These are phyloP conservation scores for Fomitopsis pulvina DNA, from an alignment of 768 basidiomycete species.

Conservation along the genomic window DNA sequence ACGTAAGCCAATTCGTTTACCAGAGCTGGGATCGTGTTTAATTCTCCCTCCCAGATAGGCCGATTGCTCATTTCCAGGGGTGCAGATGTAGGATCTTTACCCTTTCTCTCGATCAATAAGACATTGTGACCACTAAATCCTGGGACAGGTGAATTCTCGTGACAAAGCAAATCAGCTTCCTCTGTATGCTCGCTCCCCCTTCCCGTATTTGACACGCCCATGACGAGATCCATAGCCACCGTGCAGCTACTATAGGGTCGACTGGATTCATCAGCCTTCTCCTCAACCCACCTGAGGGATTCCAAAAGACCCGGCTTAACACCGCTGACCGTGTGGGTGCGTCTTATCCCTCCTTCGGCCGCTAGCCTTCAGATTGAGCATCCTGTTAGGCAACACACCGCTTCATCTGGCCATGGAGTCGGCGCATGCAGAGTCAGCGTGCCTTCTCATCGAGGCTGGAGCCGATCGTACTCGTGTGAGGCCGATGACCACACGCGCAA, in stretches of 20 bases:
- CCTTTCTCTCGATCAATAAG: neutral
- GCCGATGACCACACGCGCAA: constrained; percentile 7
- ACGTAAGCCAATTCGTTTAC: constrained; percentile 36
- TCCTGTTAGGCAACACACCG: constrained; percentile 86
- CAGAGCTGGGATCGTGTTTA: neutral
- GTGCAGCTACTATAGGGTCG: constrained; percentile 94
- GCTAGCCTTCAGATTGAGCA: too few species aligned
- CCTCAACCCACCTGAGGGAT: constrained; percentile 73
- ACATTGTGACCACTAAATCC: constrained; percentile 45
- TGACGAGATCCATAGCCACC: constrained; percentile 51
- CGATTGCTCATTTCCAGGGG: constrained; percentile 79
- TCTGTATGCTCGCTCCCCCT: constrained; percentile 44
- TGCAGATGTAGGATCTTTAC: constrained; percentile 67
- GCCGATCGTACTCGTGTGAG: constrained; percentile 86
- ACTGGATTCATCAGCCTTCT: constrained; percentile 83
- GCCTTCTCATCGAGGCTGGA: constrained; percentile 88
- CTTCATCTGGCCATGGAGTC: constrained; percentile 97
- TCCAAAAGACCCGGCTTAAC: constrained; percentile 77
- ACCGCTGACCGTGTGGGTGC: constrained; percentile 74
- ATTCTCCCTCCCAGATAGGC: constrained; percentile 59
- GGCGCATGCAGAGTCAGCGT: constrained; percentile 87
- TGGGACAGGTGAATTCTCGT: too few species aligned
- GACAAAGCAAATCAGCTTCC: constrained; percentile 93
- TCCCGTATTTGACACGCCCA: neutral
- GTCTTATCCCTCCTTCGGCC: too few species aligned